phyloP scores from a whole-genome alignment of 1,284 basidiomycete species.

The Baeospora myosura region DNA sequence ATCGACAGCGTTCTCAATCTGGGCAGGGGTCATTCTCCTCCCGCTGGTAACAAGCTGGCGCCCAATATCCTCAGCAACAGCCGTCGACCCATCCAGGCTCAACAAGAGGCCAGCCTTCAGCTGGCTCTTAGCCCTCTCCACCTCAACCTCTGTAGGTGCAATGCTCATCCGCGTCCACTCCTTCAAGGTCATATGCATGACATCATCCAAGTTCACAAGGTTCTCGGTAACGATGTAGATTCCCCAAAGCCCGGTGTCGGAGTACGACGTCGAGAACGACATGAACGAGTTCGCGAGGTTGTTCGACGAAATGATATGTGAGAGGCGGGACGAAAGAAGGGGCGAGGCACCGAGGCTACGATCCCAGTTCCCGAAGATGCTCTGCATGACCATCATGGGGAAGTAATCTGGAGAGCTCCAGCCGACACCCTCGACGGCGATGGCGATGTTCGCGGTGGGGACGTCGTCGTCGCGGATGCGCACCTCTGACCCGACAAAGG shows the following conservation, averaged over 20 bases:
- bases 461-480: slow-evolving; percentile 91
- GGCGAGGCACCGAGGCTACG: slow-evolving; percentile 89
- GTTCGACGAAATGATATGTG: slow-evolving; percentile 87
- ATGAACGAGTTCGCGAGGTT: slow-evolving; percentile 99
- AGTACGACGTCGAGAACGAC: slow-evolving; percentile 99
- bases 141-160: slow-evolving; percentile 78
- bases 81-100: slow-evolving; percentile 89
- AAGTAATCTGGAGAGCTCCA: slow-evolving; percentile 99
- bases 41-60: slow-evolving; percentile 94
- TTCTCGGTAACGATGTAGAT: slow-evolving; percentile 97
- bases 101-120: slow-evolving; percentile 92
- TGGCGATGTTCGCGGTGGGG: slow-evolving; percentile 87
- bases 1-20: slow-evolving; percentile 92
- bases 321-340: slow-evolving; percentile 86
- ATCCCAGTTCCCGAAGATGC: slow-evolving; percentile 99
- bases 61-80: slow-evolving; percentile 97
- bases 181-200: slow-evolving; percentile 89
- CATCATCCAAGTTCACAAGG: slow-evolving; percentile 87
- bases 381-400: slow-evolving; percentile 98
- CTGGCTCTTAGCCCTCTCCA: slow-evolving; percentile 96
- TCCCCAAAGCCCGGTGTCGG: slow-evolving; percentile 98
- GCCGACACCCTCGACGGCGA: slow-evolving; percentile 96
- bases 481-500: slow-evolving; percentile 93
- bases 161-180: slow-evolving; percentile 98
- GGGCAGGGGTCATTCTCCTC: slow-evolving; percentile 81